These are phyloP conservation scores for Pseudisothecium myosuroides DNA, from an alignment of 225 moss, liverwort and hornwort species.

Conservation along the genomic window DNA sequence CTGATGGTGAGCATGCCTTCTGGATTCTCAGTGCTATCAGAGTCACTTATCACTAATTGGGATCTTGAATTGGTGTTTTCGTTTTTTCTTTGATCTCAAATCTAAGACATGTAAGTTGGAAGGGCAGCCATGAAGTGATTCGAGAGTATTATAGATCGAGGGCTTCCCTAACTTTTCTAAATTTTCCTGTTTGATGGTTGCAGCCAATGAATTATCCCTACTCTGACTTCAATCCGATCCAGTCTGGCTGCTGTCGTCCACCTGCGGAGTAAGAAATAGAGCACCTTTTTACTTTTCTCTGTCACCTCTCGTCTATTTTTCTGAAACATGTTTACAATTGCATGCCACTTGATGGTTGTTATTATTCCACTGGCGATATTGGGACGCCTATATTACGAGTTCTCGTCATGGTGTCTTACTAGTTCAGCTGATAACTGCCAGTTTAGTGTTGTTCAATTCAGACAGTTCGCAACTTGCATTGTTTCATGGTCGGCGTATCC, in stretches of 20 bases:
- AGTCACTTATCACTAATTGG: not conserved
- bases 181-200: not conserved
- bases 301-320: not conserved
- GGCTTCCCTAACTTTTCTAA: no score
- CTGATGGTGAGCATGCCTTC: not conserved
- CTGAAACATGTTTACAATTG: not conserved
- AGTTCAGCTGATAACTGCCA: not conserved
- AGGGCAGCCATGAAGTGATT: not conserved
- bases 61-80: not conserved
- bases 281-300: not conserved
- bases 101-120: not conserved
- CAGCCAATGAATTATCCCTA: constrained; percentile 24
- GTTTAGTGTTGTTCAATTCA: not conserved
- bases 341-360: not conserved
- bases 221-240: constrained; percentile 10
- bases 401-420: no score
- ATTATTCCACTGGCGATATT: not conserved
- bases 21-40: not conserved
- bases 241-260: constrained; percentile 53
- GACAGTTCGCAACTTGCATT: not conserved
- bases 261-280: constrained; percentile 30
- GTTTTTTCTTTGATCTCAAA: not conserved
- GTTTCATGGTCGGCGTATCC: not conserved
- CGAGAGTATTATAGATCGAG: not conserved
- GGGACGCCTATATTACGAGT: not conserved